phyloP scores from a whole-genome alignment of 179 eudicot genomes.

The Carnegiea gigantea region DNA sequence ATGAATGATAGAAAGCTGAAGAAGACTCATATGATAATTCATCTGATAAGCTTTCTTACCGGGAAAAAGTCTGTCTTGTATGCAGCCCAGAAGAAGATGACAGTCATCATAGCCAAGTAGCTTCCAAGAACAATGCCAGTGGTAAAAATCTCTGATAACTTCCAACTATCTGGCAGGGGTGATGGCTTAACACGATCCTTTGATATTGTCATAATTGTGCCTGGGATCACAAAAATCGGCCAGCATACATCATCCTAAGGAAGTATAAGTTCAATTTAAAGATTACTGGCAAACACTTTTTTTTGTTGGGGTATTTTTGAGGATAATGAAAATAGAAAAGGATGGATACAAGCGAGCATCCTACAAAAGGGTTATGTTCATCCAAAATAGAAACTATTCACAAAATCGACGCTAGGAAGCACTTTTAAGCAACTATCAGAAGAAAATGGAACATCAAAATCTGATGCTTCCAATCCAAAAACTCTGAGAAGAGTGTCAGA shows the following conservation, averaged over 20 bases:
- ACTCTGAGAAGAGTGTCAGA: too few relatives aligned
- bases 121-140: slow-evolving; percentile 75
- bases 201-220: slow-evolving; percentile 88
- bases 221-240: slow-evolving; percentile 27
- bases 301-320: too few relatives aligned
- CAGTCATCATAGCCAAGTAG: slow-evolving; percentile 85
- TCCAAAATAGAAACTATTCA: too few relatives aligned
- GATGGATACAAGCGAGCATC: too few relatives aligned
- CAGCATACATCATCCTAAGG: not conserved
- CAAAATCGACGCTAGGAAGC: too few relatives aligned
- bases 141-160: slow-evolving; percentile 67
- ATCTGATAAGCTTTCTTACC: slow-evolving; percentile 30
- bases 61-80: slow-evolving; percentile 80
- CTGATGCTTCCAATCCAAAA: too few relatives aligned
- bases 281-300: too few relatives aligned
- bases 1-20: not conserved
- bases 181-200: slow-evolving; percentile 87
- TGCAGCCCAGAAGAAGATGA: slow-evolving; percentile 86
- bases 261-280: not conserved
- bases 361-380: too few relatives aligned
- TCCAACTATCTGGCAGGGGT: slow-evolving; percentile 84
- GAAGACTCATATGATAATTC: not conserved
- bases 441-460: too few relatives aligned
- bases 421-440: not conserved
- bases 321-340: too few relatives aligned